Base-by-base conservation (phyloP, 1,284 basidiomycete species). In the Bjerkandera adusta region DNA sequence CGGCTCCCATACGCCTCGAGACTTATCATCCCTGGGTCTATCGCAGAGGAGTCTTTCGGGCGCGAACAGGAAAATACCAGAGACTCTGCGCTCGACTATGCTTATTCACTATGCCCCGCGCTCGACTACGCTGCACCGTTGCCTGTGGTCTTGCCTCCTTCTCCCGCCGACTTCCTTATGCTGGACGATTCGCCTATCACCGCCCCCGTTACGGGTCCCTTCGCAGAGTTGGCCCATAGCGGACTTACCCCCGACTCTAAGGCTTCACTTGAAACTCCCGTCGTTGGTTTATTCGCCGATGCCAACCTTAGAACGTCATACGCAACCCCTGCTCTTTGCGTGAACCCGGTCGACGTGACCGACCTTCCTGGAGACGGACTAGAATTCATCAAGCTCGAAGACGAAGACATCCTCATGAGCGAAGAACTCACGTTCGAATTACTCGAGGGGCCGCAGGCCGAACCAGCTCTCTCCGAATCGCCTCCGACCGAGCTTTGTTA, bases 301-400 rank as follows among this genome's bases (percentile, higher is more conserved):
- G 61, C 73, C 29, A 76, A 73, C 43, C 68, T 74, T 68, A 71
- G 67, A 44, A 58, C 65, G 18, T 45, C 57, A 63, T 36, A 47
- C 57, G 12, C 56, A 57, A 43, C 43, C 45, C 33, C 59, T 42
- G 45, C 50, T 7, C 61, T 53, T 4, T 53, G 71, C 26, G 64
- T 81, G 45, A 71, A 80, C 53, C 79, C 79, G 27, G 61, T 70
- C 26, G 73, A 77, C 43, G 67, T 76, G 35, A 67, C 73, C 12
- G 25, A n/a, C 27, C 21, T 36, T 22, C 26, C 33, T 18, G 38
- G 25, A 11, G 20, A 42, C n/a, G 41, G 15, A 7, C 24, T 29
- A 18, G 48, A 45, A 5, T 12, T 24, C 10, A 18, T 21, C 18
- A 46, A 30, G 22, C 43, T 37, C 12, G 33, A 33, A 34, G 29